Evolutionary conservation across 768 basidiomycete species (phyloP), one percentile per base, ranked within the genome.

Genomic region (Tylopilus rubrobrunneus): DNA sequence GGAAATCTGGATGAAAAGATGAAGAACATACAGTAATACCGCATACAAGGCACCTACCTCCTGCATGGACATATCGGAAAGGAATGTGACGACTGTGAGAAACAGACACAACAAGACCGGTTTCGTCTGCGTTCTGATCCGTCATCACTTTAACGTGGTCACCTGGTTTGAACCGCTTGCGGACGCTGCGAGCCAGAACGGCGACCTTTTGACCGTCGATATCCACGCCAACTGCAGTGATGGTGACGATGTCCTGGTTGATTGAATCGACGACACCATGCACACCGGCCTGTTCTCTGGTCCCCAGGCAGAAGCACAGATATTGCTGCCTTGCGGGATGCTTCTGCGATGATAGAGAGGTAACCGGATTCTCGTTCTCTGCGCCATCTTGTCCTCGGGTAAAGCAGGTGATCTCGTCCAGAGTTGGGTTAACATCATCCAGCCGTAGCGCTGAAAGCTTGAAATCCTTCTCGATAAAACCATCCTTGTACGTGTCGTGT

Each of bases 71-170:
- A 98, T 90, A 67, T 98, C 97, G n/a, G 92, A 96, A 61, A 97
- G 72, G 74, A 98, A 94, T 1, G 96, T 98, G 15, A 98, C 90
- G 25, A 93, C 94, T 92, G 62, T 92, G 90, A 5, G 87, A 78
- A 19, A 95, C 87, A 21, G 92, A 87, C 23, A 98, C 89, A 36
- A 99, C 96, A 62, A 98, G 78, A 74, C 97, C 97, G 4, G 94
- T 95, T 71, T 97, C 95, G 63, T 96, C 92, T 8, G 84, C 82
- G 65, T 98, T 97, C 71, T 93, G 86, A 23, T 96, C 97, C 15
- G 86, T 80, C 86, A 98, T 93, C 53, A 98, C 96, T 73, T 98
- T 98, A 72, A 99, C 93, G 64, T 99, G 97, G 72, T 98, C 96
- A 65, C 97, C 97, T 51, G 93, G 81, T 67, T 92, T 94, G 78